Evolutionary conservation across 2,329 filamentous ascomycete species (phyloP), one percentile per base, ranked within the genome.

Genomic region (Sclerotinia subarctica): DNA sequence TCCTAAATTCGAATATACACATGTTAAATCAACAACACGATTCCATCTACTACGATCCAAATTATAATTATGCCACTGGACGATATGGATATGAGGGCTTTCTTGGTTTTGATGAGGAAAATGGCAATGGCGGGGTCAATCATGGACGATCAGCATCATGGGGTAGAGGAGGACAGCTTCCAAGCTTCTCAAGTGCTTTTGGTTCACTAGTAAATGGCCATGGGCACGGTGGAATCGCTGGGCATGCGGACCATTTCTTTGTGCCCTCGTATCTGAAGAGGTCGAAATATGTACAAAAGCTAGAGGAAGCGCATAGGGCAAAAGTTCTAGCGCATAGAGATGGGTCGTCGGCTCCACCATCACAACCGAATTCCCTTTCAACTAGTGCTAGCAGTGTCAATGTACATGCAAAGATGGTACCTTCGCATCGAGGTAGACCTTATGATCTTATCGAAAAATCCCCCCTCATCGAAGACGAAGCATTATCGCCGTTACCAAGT

Each of bases 401-500:
- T 74, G 78, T 89, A 68, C 84, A 85, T 78, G 72, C 77, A 68
- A 88, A 87, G 77, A 85, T 88, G 75, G 80, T 85, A 26, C 82
- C 89, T 4, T 82, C 84, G 42, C 90, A 96, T 79, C 85, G 91
- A 66, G 93, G 92, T 26, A 87, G 96, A 80, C 88, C 91, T 21
- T 92, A 92, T 78, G 93, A 96, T 75, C 84, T 96, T 69, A 89
- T 96, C 73, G 94, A 97, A 80, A 88, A 91, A 72, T 81, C 87
- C 42, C 86, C 89, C 0, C 79, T 82, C 1, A 76, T 80, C 47
- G 86, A 90, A 49, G 86, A 90, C 46, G 87, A 90, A 60, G 81
- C 83, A 1, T 77, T 92, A 53, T 83, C 86, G 68, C 89, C 90
- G 11, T 83, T 98, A 71, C 95, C 95, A 24, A 88, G 90, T 5